Base-by-base conservation (phyloP, 805 yeast species). In the Scheffersomyces lignosus region DNA sequence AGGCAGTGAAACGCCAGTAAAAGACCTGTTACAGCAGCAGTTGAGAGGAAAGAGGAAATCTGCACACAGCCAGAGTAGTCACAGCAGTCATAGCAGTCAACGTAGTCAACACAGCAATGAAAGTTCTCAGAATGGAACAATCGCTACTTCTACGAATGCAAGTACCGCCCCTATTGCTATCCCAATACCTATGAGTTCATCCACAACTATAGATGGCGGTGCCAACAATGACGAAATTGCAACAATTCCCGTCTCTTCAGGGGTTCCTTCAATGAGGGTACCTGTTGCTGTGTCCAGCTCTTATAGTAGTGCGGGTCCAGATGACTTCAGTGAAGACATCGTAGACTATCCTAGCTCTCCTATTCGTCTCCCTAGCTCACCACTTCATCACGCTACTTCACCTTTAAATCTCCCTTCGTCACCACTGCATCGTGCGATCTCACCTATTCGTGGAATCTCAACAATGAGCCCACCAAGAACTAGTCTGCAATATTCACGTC, bases 281-380 rank as follows among this genome's bases (percentile, higher is more conserved):
- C 35, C 29, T 18, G 10, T 20, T 20, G 24, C 24, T 7, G 7
- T 20, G 24, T 20, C 24, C 10, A 7, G 9, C 9, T 20, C 24
- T 7, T 20, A 20, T 20, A 20, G 24, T 20, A 20, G 24, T 20
- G 10, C 24, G 10, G 24, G 24, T 7, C 24, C 24, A 7, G 15
- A 33, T 3, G 18, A n/a, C 12, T 15, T 27, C 17, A 22, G 20
- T 28, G 47, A 44, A 33, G 56, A 52, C 43, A 48, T 50, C n/a
- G 32, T 47, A 5, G 53, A 50, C 29, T 33, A 29, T 26, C 48
- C 53, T 3, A 26, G 32, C 4, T 42, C 52, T 4, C 51, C 56
- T 1, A 30, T 39, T 10, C 24, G 38, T 3, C 31, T 31, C 3
- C 37, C 45, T 15, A 18, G 9, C n/a, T 23, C 24, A 18, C 15